phyloP scores from a whole-genome alignment of 2,329 filamentous ascomycete species.

The Colletotrichum agaves region DNA sequence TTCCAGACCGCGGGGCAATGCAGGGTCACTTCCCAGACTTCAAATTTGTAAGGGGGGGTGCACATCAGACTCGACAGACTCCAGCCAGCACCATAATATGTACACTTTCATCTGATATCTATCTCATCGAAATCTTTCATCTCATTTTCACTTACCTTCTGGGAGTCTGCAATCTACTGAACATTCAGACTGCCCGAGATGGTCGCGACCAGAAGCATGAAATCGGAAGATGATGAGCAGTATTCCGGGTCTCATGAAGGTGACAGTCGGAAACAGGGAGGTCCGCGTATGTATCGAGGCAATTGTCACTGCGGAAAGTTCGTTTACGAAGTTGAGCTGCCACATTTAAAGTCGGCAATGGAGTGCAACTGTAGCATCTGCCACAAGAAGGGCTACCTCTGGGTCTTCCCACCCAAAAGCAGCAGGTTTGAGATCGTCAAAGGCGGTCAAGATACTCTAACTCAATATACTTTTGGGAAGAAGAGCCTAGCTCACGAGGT shows the following conservation, averaged over 20 bases:
- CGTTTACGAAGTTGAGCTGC: slow-evolving; percentile 61
- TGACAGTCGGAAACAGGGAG: background rate
- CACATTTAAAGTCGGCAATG: slow-evolving; percentile 65
- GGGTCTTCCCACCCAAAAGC: slow-evolving; percentile 45
- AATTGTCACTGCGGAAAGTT: slow-evolving; percentile 68
- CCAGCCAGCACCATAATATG: no score
- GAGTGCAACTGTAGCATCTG: slow-evolving; percentile 78
- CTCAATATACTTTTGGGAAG: slow-evolving; percentile 55
- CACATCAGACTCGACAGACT: no score
- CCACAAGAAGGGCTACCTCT: slow-evolving; percentile 58
- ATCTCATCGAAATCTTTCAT: background rate
- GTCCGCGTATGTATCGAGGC: slow-evolving; percentile 54
- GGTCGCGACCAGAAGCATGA: slow-evolving; percentile 8
- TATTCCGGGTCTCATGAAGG: background rate
- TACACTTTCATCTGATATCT: background rate
- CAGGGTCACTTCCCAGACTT: background rate
- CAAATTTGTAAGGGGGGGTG: no score
- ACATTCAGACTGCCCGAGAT: background rate
- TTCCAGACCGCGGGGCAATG: background rate
- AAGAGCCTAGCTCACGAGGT: slow-evolving; percentile 56
- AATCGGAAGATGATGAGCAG: background rate
- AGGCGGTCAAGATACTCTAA: slow-evolving; percentile 53
- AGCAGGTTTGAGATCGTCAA: slow-evolving; percentile 55
- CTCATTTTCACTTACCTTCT: no score
- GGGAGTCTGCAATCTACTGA: background rate